A percentile compares a stretch with the other conserved stretches of the same genome.
These are phyloP conservation scores for Setomelanomma holmii DNA, from an alignment of 2,329 filamentous ascomycete genomes.

Conservation along the genomic window DNA sequence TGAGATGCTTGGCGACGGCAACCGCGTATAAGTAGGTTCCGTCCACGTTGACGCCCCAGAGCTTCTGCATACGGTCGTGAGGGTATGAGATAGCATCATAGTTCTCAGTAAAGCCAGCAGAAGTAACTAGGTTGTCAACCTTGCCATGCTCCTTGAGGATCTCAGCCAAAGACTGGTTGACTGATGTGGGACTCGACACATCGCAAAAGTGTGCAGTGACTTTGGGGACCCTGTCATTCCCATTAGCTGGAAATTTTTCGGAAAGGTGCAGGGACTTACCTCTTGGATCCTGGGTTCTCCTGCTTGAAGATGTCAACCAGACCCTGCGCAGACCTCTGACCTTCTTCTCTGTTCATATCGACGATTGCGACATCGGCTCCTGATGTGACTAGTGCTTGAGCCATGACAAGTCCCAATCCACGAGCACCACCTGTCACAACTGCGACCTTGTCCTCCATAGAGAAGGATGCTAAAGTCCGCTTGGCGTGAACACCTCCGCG, in stretches of 20 bases:
- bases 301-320: conserved; percentile 78
- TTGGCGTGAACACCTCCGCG: conserved; percentile 82
- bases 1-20: conserved; percentile 84
- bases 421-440: conserved; percentile 90
- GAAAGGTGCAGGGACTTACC: conserved; percentile 53
- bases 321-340: conserved; percentile 74
- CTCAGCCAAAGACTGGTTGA: conserved; percentile 74
- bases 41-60: conserved; percentile 93
- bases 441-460: conserved; percentile 81
- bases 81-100: conserved; percentile 92
- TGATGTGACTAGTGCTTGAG: conserved; percentile 85
- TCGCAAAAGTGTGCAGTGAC: conserved; percentile 92
- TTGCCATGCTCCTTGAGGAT: conserved; percentile 76
- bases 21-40: conserved; percentile 91
- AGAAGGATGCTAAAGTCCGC: conserved; percentile 85
- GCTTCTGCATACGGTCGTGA: conserved; percentile 86
- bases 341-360: conserved; percentile 91
- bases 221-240: conserved; percentile 67
- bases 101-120: conserved; percentile 97
- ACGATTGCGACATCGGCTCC: conserved; percentile 91
- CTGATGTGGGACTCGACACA: conserved; percentile 80
- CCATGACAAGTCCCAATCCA: conserved; percentile 90
- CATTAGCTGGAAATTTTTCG: conserved; percentile 4
- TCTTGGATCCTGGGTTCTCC: conserved; percentile 78
- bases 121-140: conserved; percentile 91